Evolutionary conservation across 2,329 filamentous ascomycete species (phyloP).

Genomic region (Moelleriella libera): DNA sequence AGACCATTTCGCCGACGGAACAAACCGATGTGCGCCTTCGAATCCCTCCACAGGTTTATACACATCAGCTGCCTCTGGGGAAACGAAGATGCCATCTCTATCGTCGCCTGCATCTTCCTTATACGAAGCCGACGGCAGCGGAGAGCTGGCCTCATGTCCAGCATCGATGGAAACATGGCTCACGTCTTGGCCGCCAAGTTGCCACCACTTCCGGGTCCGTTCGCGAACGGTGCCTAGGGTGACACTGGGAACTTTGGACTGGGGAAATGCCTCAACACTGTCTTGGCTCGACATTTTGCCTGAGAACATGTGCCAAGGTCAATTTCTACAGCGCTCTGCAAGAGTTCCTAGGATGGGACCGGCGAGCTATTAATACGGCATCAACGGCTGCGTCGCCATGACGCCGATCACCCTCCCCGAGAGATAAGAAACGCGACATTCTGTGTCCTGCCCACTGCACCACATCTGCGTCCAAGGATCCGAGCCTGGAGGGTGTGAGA

Average conservation of each 20-base stretch:
- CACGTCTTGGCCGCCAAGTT: slow-evolving; percentile 3
- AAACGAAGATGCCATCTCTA: not conserved
- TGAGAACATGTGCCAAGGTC: no score
- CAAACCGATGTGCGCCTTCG: slow-evolving; percentile 44
- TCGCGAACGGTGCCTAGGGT: not conserved
- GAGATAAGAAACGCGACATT: no score
- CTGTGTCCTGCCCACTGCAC: no score
- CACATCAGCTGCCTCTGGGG: slow-evolving; percentile 2
- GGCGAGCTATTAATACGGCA: no score
- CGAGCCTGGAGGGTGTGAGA: no score
- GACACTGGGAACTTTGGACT: not conserved
- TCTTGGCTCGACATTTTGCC: not conserved
- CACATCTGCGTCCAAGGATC: no score
- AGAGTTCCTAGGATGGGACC: no score
- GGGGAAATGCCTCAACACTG: not conserved
- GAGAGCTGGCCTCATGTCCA: not conserved
- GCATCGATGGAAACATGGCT: slow-evolving; percentile 4
- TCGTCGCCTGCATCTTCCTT: slow-evolving; percentile 1
- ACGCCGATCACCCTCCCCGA: no score
- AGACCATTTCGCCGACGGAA: slow-evolving; percentile 42
- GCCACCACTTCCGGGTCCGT: slow-evolving; percentile 2
- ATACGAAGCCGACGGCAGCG: not conserved
- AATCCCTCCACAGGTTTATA: slow-evolving; percentile 40
- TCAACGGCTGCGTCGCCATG: no score
- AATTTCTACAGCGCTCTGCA: no score